Evolutionary conservation across 768 basidiomycete species (phyloP).

Genomic region (Naematelia encephala): DNA sequence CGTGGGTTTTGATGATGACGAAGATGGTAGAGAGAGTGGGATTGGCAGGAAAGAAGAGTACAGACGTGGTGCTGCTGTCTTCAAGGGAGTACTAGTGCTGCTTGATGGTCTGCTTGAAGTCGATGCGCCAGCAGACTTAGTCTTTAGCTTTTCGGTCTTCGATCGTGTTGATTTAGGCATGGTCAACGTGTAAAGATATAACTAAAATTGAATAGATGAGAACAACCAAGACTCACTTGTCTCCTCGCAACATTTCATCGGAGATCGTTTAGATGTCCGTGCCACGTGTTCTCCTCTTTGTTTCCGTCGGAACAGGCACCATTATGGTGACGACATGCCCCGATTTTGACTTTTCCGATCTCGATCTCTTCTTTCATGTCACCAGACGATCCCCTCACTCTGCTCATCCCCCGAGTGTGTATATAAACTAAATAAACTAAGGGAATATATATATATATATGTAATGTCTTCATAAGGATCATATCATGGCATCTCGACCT

Average conservation of each 20-base stretch:
- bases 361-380: too few relatives aligned
- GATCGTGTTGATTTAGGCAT: neutral
- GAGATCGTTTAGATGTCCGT: neutral
- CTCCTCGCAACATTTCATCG: neutral
- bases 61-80: slow-evolving; percentile 12
- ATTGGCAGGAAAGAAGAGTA: slow-evolving; percentile 42
- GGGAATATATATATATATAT: too few relatives aligned
- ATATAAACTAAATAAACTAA: too few relatives aligned
- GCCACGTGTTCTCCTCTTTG: neutral
- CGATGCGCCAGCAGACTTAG: neutral
- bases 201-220: too few relatives aligned
- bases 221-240: too few relatives aligned
- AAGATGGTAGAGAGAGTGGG: slow-evolving; percentile 29
- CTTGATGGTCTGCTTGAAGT: neutral
- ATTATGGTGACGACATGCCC: too few relatives aligned
- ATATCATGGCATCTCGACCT: too few relatives aligned
- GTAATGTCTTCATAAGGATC: too few relatives aligned
- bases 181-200: neutral
- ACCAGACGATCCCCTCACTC: too few relatives aligned
- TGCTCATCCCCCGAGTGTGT: too few relatives aligned
- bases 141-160: neutral
- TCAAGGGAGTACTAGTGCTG: neutral
- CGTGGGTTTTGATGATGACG: slow-evolving; percentile 20
- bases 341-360: too few relatives aligned
- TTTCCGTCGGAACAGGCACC: too few relatives aligned